Evolutionary conservation across 257 asterid genomes (phyloP).

Genomic region (Gynochthodes officinalis): DNA sequence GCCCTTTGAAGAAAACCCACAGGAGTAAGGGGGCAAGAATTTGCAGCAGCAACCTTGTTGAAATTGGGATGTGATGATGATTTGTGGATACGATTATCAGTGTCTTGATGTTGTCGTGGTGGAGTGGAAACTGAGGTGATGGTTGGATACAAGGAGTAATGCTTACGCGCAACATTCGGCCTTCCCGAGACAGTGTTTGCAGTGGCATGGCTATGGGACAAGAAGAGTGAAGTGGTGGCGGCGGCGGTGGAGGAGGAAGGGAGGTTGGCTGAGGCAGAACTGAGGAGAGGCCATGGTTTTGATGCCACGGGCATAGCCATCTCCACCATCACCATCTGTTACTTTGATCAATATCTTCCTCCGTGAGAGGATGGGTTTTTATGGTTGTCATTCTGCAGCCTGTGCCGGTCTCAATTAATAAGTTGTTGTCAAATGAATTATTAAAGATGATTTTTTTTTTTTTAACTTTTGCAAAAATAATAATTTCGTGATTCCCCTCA

Average conservation of each 20-base stretch:
- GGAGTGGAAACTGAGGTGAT: not conserved
- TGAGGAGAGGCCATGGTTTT: too few species aligned
- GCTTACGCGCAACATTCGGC: not conserved
- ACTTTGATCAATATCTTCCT: too few species aligned
- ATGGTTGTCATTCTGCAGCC: too few species aligned
- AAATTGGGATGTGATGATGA: too few species aligned
- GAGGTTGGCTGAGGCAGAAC: not conserved
- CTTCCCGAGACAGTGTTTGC: not conserved
- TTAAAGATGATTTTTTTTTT: too few species aligned
- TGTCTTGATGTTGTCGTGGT: not conserved
- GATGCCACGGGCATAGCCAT: too few species aligned
- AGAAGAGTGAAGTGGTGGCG: not conserved
- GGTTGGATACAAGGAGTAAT: not conserved
- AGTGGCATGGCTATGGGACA: not conserved
- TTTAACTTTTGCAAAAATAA: too few species aligned
- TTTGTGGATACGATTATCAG: not conserved
- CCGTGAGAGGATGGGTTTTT: too few species aligned
- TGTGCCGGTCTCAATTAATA: too few species aligned
- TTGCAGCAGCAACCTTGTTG: constrained; percentile 18
- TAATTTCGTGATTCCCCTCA: too few species aligned
- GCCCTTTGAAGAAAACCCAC: constrained; percentile 54
- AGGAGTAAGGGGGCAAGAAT: constrained; percentile 61
- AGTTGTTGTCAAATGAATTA: too few species aligned
- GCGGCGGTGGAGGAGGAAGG: not conserved
- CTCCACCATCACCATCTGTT: not conserved